Evolutionary conservation across 345 rosid genomes (phyloP).

Genomic region (Pistacia atlantica): DNA sequence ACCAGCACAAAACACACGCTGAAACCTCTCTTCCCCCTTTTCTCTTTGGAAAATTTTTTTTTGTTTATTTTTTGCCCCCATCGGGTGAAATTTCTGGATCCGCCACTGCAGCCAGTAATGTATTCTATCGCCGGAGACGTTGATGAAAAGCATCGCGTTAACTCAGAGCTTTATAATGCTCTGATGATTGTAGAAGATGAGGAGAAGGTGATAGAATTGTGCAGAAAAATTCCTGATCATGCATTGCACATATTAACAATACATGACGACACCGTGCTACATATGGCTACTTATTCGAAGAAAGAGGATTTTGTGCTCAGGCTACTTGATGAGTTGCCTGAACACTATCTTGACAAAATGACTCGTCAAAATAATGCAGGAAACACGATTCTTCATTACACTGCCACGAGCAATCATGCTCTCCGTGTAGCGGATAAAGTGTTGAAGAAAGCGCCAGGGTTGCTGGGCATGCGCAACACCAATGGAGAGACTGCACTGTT

Average conservation of each 20-base stretch:
- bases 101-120: background rate
- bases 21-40: too few species aligned
- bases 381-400: constrained; percentile 27
- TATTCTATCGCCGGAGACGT: background rate
- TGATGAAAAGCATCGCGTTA: background rate
- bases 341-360: background rate
- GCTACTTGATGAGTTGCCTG: constrained; percentile 6
- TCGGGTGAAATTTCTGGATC: too few species aligned
- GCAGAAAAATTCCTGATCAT: constrained; percentile 2
- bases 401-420: constrained; percentile 13
- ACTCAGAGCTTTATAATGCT: background rate
- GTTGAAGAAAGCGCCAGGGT: background rate
- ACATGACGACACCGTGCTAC: background rate
- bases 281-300: background rate
- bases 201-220: background rate
- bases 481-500: constrained; percentile 13
- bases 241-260: constrained; percentile 5
- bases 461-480: constrained; percentile 7
- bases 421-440: background rate
- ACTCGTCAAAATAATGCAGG: constrained; percentile 7
- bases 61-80: too few species aligned
- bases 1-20: too few species aligned
- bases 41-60: too few species aligned
- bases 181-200: constrained; percentile 6
- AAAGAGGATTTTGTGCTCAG: background rate